A percentile compares a stretch with the other conserved stretches of the same genome.
Evolutionary conservation across 2,329 filamentous ascomycete genomes (phyloP).

Genomic region (Arachnomyces sp.): DNA sequence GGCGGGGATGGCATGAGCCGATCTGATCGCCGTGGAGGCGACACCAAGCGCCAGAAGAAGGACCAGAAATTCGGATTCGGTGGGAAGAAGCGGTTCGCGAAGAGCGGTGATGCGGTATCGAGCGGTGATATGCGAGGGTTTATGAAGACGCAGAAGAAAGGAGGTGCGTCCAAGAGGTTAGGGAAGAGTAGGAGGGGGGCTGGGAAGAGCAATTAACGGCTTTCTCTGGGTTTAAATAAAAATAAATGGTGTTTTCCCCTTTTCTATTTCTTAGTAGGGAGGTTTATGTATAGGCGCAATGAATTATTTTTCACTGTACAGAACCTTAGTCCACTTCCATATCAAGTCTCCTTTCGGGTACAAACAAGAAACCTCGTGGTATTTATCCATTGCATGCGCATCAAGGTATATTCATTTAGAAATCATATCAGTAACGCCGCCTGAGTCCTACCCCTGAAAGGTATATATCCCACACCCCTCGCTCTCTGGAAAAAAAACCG

Average conservation of each 20-base stretch:
- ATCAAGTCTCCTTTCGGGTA: no score
- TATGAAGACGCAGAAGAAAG: constrained; percentile 59
- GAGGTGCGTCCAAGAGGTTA: constrained; percentile 35
- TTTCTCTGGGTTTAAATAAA: not conserved
- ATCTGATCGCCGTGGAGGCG: constrained; percentile 30
- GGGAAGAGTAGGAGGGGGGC: constrained; percentile 44
- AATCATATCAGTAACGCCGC: no score
- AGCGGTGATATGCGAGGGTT: constrained; percentile 74
- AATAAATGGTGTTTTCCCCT: not conserved
- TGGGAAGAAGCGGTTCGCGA: constrained; percentile 84
- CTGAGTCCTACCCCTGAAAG: no score
- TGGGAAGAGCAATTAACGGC: constrained; percentile 16
- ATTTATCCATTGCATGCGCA: no score
- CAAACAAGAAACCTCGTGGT: no score
- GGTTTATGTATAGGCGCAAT: no score
- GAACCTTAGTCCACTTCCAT: no score
- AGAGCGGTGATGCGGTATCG: constrained; percentile 82
- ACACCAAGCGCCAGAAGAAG: constrained; percentile 79
- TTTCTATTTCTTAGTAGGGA: no score
- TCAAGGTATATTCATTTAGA: no score
- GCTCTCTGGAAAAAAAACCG: no score
- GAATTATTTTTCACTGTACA: no score
- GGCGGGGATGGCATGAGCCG: constrained; percentile 26
- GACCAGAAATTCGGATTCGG: constrained; percentile 92
- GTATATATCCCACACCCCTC: no score